Percentiles rank a stretch among this genome's conserved stretches.
Conservation (phyloP, 129 eudicot genomes). For the Flaveria bidentis region DNA sequence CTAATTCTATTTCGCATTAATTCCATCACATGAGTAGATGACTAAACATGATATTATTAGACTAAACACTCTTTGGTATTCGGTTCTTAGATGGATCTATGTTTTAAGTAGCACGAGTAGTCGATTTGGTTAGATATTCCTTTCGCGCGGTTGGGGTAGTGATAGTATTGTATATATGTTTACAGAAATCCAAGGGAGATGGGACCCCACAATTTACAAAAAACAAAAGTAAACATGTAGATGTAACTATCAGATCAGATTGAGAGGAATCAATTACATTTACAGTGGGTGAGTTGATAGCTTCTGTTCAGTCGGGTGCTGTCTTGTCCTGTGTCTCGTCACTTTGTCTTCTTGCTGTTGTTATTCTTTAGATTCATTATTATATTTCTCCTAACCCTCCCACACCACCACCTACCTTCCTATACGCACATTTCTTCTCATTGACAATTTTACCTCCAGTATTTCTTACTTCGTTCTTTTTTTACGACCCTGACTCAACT, state of each 20-base stretch:
- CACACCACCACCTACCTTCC: conserved; percentile 8
- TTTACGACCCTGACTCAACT: too few species aligned
- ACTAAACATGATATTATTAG: too few species aligned
- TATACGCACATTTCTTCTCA: neutral
- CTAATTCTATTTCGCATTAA: too few species aligned
- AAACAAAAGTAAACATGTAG: neutral
- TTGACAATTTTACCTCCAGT: neutral
- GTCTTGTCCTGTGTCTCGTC: neutral
- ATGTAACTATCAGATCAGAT: conserved; percentile 28
- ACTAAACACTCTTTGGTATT: too few species aligned
- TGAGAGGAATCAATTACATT: conserved; percentile 5
- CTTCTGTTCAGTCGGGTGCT: conserved; percentile 18
- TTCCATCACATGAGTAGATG: too few species aligned
- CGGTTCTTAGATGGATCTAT: too few species aligned
- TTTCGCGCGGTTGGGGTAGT: too few species aligned
- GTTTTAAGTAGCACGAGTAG: too few species aligned
- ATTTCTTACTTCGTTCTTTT: too few species aligned
- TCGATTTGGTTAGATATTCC: neutral
- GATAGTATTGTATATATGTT: neutral
- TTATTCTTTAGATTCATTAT: conserved; percentile 14
- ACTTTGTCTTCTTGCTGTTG: conserved; percentile 35
- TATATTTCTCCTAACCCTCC: neutral
- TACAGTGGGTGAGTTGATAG: conserved; percentile 23
- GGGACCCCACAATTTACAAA: too few species aligned
- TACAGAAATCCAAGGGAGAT: neutral